Evolutionary conservation across 164 flowering plant species (phyloP), one percentile per base, ranked within the genome.

Genomic region (Malania oleifera): DNA sequence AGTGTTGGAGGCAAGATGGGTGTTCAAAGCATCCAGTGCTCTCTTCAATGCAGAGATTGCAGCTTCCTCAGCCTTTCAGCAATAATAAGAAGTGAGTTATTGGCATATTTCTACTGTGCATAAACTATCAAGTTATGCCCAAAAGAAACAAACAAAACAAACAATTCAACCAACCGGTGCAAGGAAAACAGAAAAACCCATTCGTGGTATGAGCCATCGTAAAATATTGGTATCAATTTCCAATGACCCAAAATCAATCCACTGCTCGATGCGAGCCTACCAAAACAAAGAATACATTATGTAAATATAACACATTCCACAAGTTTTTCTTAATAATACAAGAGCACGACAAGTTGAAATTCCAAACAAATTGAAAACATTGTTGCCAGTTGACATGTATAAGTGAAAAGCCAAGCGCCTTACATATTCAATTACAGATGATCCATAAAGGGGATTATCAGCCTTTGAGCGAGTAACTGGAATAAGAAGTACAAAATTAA

Each of bases 1-100:
- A n/a, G 97, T 93, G 70, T 82, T 78, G 14, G 88, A 81, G 19
- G 93, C 84, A 54, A 92, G 87, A 62, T 92, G 75, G 0, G 75
- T 66, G 69, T 82, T 83, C 67, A 89, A 66, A 46, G 91, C 96
- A 51, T 60, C 76, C 17, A 92, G 60, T 1, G 83, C 84, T 63
- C 98, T 89, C 79, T 89, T 92, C 71, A 89, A 57, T 0, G 80
- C 73, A 66, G 85, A 18, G 62, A 85, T 82, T 17, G 83, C 80
- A 64, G 61, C 67, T 68, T 86, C 95, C 80, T 86, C 95, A 52
- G 67, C 85, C 95, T 86, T 59, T 14, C 23, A 61, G 38, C 10
- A 48, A 5, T 25, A 56, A n/a, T n/a, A n/a, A n/a, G n/a, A n/a
- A n/a, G n/a, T n/a, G n/a, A n/a, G n/a, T n/a, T n/a, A n/a, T n/a